Conservation (phyloP, 768 basidiomycete species). For the Sarcodon aspratus region DNA sequence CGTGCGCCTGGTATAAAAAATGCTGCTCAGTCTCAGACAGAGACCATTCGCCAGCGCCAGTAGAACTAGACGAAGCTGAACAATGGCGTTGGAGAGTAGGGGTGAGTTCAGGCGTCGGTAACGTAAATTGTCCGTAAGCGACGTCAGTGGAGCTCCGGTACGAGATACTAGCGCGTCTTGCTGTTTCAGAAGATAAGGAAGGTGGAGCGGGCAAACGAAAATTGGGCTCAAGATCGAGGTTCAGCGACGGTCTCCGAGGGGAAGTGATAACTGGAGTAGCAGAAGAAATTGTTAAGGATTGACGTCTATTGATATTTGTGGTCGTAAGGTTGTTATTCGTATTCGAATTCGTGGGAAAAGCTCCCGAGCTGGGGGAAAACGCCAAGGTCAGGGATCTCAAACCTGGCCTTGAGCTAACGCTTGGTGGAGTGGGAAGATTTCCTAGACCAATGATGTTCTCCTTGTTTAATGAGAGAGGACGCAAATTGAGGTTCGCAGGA, state of each 20-base stretch:
- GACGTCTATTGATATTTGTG: conserved; percentile 18
- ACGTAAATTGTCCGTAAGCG: conserved; percentile 22
- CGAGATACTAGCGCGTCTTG: conserved; percentile 60
- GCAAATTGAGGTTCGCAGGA: conserved; percentile 55
- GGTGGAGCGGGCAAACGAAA: conserved; percentile 12
- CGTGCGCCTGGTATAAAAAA: conserved; percentile 80
- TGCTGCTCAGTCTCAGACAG: conserved; percentile 69
- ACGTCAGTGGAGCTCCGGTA: conserved; percentile 46
- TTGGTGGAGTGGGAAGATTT: conserved; percentile 38
- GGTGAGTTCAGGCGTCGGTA: conserved; percentile 15
- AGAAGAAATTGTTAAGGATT: conserved; percentile 22
- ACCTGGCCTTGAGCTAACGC: conserved; percentile 36
- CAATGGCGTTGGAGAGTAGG: conserved; percentile 9
- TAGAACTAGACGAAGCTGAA: conserved; percentile 10
- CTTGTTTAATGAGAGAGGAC: conserved; percentile 52
- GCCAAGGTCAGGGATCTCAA: conserved; percentile 44
- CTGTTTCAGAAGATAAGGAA: conserved; percentile 18
- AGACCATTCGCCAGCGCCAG: conserved; percentile 25
- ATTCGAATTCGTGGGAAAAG: conserved; percentile 4
- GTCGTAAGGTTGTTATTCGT: conserved; percentile 2
- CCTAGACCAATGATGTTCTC: conserved; percentile 2
- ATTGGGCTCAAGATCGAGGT: conserved; percentile 18
- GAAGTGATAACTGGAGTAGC: conserved; percentile 14
- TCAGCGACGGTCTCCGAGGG: conserved; percentile 26
- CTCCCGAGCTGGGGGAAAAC: conserved; percentile 9